These are phyloP conservation scores for Aspergillus haitiensis DNA, from an alignment of 495 filamentous ascomycete species.

Conservation along the genomic window DNA sequence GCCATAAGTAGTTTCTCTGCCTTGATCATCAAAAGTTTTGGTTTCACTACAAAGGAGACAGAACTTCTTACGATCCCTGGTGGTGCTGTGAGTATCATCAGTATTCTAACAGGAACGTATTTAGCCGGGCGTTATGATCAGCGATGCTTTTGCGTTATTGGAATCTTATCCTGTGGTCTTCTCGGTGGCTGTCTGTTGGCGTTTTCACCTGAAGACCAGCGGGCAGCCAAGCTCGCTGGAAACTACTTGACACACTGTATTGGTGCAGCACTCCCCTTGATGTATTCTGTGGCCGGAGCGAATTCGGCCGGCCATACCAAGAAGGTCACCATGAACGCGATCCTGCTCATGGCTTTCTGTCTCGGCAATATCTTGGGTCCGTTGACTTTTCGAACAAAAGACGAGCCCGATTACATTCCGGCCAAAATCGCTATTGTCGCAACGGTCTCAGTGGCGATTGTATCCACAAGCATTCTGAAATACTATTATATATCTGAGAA, in stretches of 20 bases:
- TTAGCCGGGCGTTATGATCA: constrained; percentile 43
- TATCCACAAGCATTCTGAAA: constrained; percentile 37
- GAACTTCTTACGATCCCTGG: constrained; percentile 65
- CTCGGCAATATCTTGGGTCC: constrained; percentile 61
- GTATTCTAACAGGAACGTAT: constrained; percentile 52
- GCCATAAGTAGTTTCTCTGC: constrained; percentile 34
- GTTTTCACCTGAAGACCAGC: constrained; percentile 44
- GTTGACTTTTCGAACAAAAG: constrained; percentile 49
- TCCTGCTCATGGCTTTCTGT: constrained; percentile 59
- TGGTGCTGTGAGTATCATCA: constrained; percentile 56
- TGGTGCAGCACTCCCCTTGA: constrained; percentile 37
- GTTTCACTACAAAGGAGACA: constrained; percentile 54
- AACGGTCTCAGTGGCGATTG: constrained; percentile 42
- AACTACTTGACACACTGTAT: constrained; percentile 44
- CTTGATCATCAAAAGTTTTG: constrained; percentile 57
- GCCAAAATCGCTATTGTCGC: constrained; percentile 62
- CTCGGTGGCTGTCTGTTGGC: constrained; percentile 61
- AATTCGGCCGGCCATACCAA: constrained; percentile 54
- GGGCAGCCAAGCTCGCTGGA: constrained; percentile 37
- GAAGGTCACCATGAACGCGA: constrained; percentile 56
- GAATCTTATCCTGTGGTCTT: constrained; percentile 40
- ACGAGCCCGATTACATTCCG: constrained; percentile 52
- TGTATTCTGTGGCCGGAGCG: constrained; percentile 45
- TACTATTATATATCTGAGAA: constrained; percentile 51
- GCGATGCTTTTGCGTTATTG: constrained; percentile 50